These are phyloP conservation scores for Jaapia argillacea DNA, from an alignment of 768 basidiomycete species.

Conservation along the genomic window DNA sequence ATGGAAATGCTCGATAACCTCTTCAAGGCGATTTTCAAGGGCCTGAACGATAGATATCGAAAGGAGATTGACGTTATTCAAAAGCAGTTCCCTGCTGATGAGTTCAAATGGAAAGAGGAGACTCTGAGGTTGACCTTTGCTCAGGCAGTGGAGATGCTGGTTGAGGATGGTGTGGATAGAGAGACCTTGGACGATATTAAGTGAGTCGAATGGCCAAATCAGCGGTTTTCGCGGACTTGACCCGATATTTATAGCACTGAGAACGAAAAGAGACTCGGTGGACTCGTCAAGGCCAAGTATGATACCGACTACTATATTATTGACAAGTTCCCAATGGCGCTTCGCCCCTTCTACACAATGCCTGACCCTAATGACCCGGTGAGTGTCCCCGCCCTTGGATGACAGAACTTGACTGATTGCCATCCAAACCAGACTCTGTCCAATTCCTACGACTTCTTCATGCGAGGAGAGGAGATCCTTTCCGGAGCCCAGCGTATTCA, in stretches of 20 bases:
- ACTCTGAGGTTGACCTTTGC: slow-evolving; percentile 80
- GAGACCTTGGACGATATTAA: slow-evolving; percentile 85
- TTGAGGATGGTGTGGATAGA: slow-evolving; percentile 75
- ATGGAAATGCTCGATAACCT: slow-evolving; percentile 85
- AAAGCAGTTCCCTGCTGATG: slow-evolving; percentile 89
- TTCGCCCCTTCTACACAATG: slow-evolving; percentile 99
- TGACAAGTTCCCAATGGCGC: slow-evolving; percentile 94
- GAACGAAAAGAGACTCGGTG: slow-evolving; percentile 90
- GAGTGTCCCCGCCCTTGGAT: slow-evolving; percentile 15
- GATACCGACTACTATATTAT: slow-evolving; percentile 98
- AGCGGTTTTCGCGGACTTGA: no score
- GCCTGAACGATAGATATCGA: slow-evolving; percentile 63
- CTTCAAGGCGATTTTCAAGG: slow-evolving; percentile 79
- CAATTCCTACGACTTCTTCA: slow-evolving; percentile 99
- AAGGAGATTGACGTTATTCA: slow-evolving; percentile 77
- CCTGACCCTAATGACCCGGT: slow-evolving; percentile 89
- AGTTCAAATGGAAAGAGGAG: slow-evolving; percentile 90
- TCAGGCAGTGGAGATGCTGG: slow-evolving; percentile 81
- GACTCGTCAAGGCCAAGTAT: slow-evolving; percentile 85
- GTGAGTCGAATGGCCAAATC: no score
- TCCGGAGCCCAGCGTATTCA: slow-evolving; percentile 98
- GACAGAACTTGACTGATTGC: neutral
- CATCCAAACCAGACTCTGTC: slow-evolving; percentile 61
- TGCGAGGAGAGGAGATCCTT: slow-evolving; percentile 98
- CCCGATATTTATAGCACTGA: slow-evolving; percentile 59